Evolutionary conservation across 257 asterid species (phyloP), one percentile per base, ranked within the genome.

Genomic region (Sherardia arvensis): DNA sequence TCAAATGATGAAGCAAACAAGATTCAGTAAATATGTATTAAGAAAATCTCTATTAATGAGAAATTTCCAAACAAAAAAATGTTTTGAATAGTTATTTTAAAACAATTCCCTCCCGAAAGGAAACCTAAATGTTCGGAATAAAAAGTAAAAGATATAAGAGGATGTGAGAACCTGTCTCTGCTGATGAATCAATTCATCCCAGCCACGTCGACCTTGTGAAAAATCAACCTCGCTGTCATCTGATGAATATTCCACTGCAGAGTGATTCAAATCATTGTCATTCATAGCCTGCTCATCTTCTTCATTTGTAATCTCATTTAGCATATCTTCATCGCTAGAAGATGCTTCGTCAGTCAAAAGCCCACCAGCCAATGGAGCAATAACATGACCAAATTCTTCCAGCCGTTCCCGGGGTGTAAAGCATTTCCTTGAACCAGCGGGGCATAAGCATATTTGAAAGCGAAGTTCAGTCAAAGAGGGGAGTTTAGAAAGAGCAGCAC

Each of bases 181-280:
- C 66, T 75, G 69, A 81, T 85, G 73, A 73, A 74, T 68, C 68
- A 82, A 71, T 69, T 83, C 90, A 65, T 76, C 73, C 90, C 79
- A 81, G 65, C 80, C 80, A 77, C 66, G 84, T 62, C 47, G 70
- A 43, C 68, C 76, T 70, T 74, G 74, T 17, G 87, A 83, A 79
- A 91, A 88, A 66, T 86, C 95, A 62, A 88, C 87, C 61, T 84
- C 96, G 64, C 91, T 84, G 74, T 85, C 84, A 74, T 88, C 98
- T 72, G 96, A 88, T 47, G 90, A 84, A 68, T 78, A 79, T 62
- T 79, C 84, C 62, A 69, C 47, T 28, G 75, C 73, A 67, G 77
- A 81, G 53, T 74, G 72, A 45, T 77, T 85, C 67, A 71, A 80
- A 76, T 56, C 80, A 68, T 72, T 68, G 64, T 76, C 71, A 68